Base-by-base conservation (phyloP, 2,329 filamentous ascomycete genomes). In the Aureobasidium sp. region DNA sequence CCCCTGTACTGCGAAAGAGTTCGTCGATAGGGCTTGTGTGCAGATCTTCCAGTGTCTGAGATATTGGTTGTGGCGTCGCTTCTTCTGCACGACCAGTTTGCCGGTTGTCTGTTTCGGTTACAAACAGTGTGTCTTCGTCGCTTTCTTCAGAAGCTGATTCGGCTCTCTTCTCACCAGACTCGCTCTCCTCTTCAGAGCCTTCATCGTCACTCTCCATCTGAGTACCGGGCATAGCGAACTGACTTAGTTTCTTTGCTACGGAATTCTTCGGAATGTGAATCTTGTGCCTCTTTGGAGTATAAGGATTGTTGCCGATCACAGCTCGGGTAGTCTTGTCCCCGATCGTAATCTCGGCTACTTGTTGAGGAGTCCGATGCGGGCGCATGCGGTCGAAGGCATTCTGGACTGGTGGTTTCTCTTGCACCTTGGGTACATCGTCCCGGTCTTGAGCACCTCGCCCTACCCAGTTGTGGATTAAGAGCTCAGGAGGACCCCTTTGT, bases 331-430 rank as follows among this genome's bases (percentile, higher is more conserved):
- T 90, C 49, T 80, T 81, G 64, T 86, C 80, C 1, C 88, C 89
- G 59, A 93, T 84, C 0, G 87, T 91, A 52, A 93, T 89, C 2
- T 87, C 90, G 25, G 89, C 88, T 57, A 86, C 76, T 67, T 90
- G 86, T 32, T 81, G 75, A 1, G 82, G 81, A 2, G 81, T 76
- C 37, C 87, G 81, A 69, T 84, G 88, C 1, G 82, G 79, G 16
- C 85, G 79, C 83, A 87, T 86, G 21, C 82, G 79, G 70, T 86
- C 83, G 66, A 86, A 86, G 1, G 85, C 85, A 68, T 81, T 85
- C 57, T 82, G 80, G 29, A 87, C 75, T 0, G 78, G 69, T 47
- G 79, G 79, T 42, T 71, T 67, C 4, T 71, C 63, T 29, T 62
- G 65, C 10, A 67, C 64, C 10, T 63, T 62, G 15, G 70, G 67